These are phyloP conservation scores for Phytophthora gonapodyides DNA, from an alignment of 352 stramenopile genomes.

Conservation along the genomic window DNA sequence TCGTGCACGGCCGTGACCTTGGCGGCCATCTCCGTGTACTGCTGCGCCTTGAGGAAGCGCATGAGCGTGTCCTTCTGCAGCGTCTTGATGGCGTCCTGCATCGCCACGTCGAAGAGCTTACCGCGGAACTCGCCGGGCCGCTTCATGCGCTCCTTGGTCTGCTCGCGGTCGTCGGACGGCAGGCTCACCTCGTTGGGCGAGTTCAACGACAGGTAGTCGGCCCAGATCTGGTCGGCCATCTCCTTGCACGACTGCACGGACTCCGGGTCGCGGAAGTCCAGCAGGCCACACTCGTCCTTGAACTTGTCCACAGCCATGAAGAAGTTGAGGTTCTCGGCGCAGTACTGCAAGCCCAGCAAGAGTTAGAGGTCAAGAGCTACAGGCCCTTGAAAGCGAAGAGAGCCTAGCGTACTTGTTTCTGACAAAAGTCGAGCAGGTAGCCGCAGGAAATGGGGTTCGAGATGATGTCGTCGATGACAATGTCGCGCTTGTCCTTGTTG, in stretches of 20 bases:
- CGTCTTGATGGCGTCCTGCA: slow-evolving; percentile 86
- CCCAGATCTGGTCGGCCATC: slow-evolving; percentile 86
- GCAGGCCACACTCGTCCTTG: slow-evolving; percentile 77
- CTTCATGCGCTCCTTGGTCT: slow-evolving; percentile 86
- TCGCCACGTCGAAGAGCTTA: slow-evolving; percentile 84
- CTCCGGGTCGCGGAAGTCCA: slow-evolving; percentile 83
- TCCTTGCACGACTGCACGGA: slow-evolving; percentile 81
- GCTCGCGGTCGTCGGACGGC: slow-evolving; percentile 74
- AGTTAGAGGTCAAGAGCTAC: neutral
- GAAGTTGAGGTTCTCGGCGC: slow-evolving; percentile 86
- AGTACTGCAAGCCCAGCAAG: slow-evolving; percentile 49
- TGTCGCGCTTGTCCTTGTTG: slow-evolving; percentile 73
- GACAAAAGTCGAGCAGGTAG: slow-evolving; percentile 87
- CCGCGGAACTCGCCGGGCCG: slow-evolving; percentile 69
- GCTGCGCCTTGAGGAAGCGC: slow-evolving; percentile 75
- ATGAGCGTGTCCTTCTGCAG: slow-evolving; percentile 82
- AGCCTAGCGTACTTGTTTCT: slow-evolving; percentile 70
- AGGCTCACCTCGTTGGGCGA: slow-evolving; percentile 85
- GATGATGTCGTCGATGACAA: slow-evolving; percentile 86
- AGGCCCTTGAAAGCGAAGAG: neutral
- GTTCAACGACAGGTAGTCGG: slow-evolving; percentile 83
- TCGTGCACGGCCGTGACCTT: slow-evolving; percentile 60
- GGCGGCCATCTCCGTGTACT: slow-evolving; percentile 79
- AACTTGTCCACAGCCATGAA: slow-evolving; percentile 90
- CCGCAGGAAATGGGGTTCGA: slow-evolving; percentile 85